Percentiles rank a stretch among this genome's conserved stretches.
phyloP scores from a whole-genome alignment of 345 rosid genomes.

The Psidium friedrichsthalianum region DNA sequence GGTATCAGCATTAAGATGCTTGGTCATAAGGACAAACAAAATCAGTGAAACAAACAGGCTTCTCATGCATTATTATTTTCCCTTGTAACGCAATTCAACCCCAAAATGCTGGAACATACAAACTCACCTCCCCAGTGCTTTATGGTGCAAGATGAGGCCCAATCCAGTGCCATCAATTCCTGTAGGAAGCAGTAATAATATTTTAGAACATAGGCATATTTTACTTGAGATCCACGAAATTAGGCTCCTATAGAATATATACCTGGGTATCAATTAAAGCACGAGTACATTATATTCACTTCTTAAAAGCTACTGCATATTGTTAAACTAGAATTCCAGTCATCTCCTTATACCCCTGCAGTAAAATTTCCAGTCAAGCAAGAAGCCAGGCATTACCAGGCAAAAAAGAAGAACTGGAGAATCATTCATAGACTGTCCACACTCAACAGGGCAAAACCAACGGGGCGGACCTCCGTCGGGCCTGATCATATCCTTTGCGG shows the following conservation, averaged over 20 bases:
- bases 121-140: slow-evolving; percentile 84
- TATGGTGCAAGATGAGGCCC: slow-evolving; percentile 78
- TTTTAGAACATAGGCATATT: background rate
- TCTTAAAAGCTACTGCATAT: background rate
- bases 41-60: background rate
- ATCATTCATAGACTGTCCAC: slow-evolving; percentile 54
- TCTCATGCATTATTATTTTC: background rate
- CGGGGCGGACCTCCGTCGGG: slow-evolving; percentile 83
- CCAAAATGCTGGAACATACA: background rate
- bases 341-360: background rate
- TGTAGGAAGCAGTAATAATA: slow-evolving; percentile 1
- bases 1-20: background rate
- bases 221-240: background rate
- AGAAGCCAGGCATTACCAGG: slow-evolving; percentile 46
- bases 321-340: background rate
- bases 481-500: slow-evolving; percentile 46
- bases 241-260: background rate
- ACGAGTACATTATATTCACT: background rate
- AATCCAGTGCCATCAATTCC: slow-evolving; percentile 79
- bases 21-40: background rate
- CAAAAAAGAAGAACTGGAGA: slow-evolving; percentile 72
- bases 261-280: background rate
- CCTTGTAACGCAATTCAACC: background rate
- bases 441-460: slow-evolving; percentile 88
- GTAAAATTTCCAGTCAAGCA: background rate